Conservation (phyloP, 2,329 filamentous ascomycete genomes). For the Diplodia mutila region DNA sequence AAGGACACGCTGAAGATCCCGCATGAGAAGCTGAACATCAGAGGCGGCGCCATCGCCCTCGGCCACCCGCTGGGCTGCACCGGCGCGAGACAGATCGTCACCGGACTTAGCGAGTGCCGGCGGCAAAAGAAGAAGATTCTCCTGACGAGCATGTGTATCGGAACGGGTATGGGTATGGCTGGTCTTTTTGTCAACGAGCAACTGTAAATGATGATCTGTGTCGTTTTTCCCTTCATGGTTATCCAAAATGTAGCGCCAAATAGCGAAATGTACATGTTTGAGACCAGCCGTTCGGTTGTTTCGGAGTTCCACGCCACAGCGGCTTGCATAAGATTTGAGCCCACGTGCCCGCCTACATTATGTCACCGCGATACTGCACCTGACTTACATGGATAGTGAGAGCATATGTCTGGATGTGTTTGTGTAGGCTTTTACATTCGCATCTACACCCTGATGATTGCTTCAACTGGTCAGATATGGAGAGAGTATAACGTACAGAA, state of each 20-base stretch:
- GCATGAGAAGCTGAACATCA: conserved; percentile 76
- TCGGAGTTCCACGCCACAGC: neutral
- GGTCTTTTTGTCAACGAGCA: conserved; percentile 69
- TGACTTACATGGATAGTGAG: no score
- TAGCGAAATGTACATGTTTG: neutral
- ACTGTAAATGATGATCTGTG: neutral
- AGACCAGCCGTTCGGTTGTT: no score
- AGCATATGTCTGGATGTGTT: no score
- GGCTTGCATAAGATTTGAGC: no score
- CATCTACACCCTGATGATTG: no score
- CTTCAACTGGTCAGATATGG: no score
- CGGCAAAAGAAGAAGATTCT: conserved; percentile 88
- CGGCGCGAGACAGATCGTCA: conserved; percentile 81
- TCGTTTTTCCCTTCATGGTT: neutral
- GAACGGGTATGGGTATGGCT: conserved; percentile 69
- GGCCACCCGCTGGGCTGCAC: conserved; percentile 83
- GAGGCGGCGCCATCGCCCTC: conserved; percentile 80
- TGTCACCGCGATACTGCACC: no score
- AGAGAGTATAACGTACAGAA: no score
- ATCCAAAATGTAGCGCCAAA: neutral
- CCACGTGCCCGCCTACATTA: no score
- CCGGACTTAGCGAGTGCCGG: conserved; percentile 81
- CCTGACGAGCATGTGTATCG: conserved; percentile 87
- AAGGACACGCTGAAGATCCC: conserved; percentile 68
- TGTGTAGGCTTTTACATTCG: no score